Conservation (phyloP, 164 flowering plant genomes). For the Vitis amurensis region DNA sequence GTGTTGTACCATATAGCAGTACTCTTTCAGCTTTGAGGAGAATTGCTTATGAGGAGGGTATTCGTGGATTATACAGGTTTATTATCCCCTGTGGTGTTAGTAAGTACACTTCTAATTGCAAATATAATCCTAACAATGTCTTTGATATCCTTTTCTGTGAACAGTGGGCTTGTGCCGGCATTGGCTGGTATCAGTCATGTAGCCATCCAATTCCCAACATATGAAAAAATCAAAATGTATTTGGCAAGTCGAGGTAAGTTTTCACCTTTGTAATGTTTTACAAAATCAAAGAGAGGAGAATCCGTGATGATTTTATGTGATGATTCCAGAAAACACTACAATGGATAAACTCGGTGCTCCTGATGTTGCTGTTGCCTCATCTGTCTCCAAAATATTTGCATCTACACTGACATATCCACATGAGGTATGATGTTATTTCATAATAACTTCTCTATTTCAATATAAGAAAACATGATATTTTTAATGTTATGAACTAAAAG, state of each 20-base stretch:
- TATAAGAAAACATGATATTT: neutral
- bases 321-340: constrained; percentile 59
- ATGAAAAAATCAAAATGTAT: constrained; percentile 83
- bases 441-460: neutral
- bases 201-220: constrained; percentile 93
- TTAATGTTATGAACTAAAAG: neutral
- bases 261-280: neutral
- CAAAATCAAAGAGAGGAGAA: neutral
- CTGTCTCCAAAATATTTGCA: constrained; percentile 88
- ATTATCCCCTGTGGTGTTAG: neutral
- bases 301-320: constrained; percentile 7
- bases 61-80: constrained; percentile 94
- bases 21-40: constrained; percentile 87
- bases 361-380: constrained; percentile 94
- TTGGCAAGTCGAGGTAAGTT: constrained; percentile 68
- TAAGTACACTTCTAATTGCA: neutral
- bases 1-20: constrained; percentile 68
- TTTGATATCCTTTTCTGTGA: constrained; percentile 17
- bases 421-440: constrained; percentile 59
- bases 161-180: constrained; percentile 98
- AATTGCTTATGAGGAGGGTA: constrained; percentile 89
- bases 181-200: constrained; percentile 97
- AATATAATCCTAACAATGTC: constrained; percentile 3
- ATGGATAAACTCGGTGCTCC: constrained; percentile 74
- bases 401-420: constrained; percentile 98